Evolutionary conservation across 768 basidiomycete species (phyloP).

Genomic region (Boletus sp.): DNA sequence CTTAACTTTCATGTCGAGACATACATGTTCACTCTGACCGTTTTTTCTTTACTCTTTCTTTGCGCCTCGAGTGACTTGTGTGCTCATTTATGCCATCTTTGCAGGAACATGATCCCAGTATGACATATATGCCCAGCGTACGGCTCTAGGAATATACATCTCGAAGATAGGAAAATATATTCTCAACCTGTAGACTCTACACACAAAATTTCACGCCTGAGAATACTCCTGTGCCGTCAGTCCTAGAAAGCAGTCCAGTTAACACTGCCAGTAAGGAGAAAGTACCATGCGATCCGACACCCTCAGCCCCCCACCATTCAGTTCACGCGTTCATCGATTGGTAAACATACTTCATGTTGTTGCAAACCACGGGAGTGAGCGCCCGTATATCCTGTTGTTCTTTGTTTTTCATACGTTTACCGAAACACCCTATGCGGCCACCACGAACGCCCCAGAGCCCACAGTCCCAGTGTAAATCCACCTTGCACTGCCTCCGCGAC

Average conservation of each 20-base stretch:
- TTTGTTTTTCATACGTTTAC: background rate
- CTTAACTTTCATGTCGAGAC: constrained; percentile 28
- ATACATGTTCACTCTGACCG: background rate
- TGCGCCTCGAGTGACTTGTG: no score
- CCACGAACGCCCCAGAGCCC: constrained; percentile 21
- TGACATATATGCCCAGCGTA: background rate
- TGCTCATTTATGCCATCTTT: background rate
- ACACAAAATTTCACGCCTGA: background rate
- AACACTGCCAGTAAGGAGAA: no score
- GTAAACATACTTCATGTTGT: no score
- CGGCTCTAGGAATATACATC: background rate
- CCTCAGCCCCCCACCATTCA: background rate
- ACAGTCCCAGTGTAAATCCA: constrained; percentile 26
- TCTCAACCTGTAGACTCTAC: background rate
- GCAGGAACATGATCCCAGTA: background rate
- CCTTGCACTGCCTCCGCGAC: background rate
- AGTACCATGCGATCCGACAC: background rate
- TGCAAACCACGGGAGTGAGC: no score
- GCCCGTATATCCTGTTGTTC: no score
- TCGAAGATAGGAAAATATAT: background rate
- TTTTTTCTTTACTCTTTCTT: background rate
- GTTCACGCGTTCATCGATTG: background rate
- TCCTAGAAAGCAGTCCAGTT: background rate
- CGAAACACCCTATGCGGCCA: background rate
- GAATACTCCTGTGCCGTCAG: background rate